Conservation (phyloP, 108 stramenopile species). For the Thalassiosira profunda region DNA sequence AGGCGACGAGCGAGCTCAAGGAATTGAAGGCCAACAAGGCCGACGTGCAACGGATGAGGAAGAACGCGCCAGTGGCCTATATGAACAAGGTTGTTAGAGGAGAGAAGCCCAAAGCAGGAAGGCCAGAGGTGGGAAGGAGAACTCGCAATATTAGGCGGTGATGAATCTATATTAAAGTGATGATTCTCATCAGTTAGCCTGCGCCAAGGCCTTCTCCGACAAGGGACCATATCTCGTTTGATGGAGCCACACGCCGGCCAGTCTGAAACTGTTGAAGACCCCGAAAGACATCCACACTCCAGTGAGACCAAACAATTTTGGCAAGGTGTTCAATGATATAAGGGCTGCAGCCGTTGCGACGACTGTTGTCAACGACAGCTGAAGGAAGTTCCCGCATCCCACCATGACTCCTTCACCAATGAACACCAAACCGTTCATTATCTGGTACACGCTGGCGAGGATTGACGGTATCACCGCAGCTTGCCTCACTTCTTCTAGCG, state of each 20-base stretch:
- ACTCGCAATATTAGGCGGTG: neutral
- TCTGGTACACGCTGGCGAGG: conserved; percentile 80
- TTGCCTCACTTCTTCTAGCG: conserved; percentile 80
- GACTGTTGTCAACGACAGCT: conserved; percentile 74
- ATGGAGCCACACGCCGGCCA: conserved; percentile 82
- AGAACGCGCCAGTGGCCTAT: conserved; percentile 62
- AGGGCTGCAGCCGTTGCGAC: conserved; percentile 77
- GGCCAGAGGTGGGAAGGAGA: conserved; percentile 3
- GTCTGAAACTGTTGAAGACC: conserved; percentile 77
- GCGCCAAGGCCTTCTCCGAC: too few species aligned
- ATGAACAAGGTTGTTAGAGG: conserved; percentile 62
- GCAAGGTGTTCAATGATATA: conserved; percentile 66
- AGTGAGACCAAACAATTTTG: conserved; percentile 68
- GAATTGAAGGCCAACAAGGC: conserved; percentile 28
- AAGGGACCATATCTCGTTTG: conserved; percentile 75
- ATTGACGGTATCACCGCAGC: conserved; percentile 84
- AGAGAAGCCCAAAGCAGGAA: neutral
- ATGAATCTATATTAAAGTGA: conserved; percentile 18
- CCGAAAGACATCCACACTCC: conserved; percentile 92
- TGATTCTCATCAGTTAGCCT: too few species aligned
- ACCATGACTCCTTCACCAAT: conserved; percentile 87
- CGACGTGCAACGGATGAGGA: conserved; percentile 34
- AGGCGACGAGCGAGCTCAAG: conserved; percentile 17
- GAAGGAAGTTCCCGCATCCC: conserved; percentile 70
- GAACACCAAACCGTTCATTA: conserved; percentile 89